Base-by-base conservation (phyloP, 345 rosid genomes). In the Moringa oleifera region DNA sequence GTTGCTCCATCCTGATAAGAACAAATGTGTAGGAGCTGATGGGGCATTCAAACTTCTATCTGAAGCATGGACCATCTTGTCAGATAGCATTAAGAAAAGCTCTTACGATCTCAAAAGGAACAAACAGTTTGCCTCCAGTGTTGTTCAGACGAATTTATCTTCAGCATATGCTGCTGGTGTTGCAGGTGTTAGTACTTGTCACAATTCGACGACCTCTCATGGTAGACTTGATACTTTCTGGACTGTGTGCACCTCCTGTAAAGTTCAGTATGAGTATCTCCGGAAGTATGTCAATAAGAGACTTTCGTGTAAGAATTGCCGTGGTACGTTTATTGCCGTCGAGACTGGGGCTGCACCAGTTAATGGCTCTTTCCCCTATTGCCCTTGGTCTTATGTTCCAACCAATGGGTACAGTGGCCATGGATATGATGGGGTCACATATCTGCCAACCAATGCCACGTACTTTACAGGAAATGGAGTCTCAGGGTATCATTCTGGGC, bases 231-330 rank as follows among this genome's bases (percentile, higher is more conserved):
- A 90, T 73, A 94, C 93, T 59, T 94, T 94, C 75, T 90, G 97
- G 97, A 94, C 99, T 52, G 96, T 94, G 33, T 94, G 99, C 73
- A 90, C 99, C 7, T 86, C 96, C 64, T 94, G 97, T 81, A 94
- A 88, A 75, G 95, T 94, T 74, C 99, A 94, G 80, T 94, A 94
- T 41, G 97, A 94, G 80, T 94, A 94, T 72, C 81, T 94, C 17
- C 79, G 97, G 58, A 94, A 94, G 89, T 94, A 94, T 59, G 93
- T 90, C 72, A 94, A 94, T 54, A 90, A 90, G 83, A 81, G 85
- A 71, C 96, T 94, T 72, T 94, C 99, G 8, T 94, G 99, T 74
- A 94, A 94, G 88, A 94, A 94, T 76, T 94, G 99, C 33, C 95
- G 99, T 4, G 99, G 96, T 58, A 85, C 93, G 20, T 94, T 90